phyloP scores from a whole-genome alignment of 2,329 filamentous ascomycete species.

The Neopestalotiopsis rosae region DNA sequence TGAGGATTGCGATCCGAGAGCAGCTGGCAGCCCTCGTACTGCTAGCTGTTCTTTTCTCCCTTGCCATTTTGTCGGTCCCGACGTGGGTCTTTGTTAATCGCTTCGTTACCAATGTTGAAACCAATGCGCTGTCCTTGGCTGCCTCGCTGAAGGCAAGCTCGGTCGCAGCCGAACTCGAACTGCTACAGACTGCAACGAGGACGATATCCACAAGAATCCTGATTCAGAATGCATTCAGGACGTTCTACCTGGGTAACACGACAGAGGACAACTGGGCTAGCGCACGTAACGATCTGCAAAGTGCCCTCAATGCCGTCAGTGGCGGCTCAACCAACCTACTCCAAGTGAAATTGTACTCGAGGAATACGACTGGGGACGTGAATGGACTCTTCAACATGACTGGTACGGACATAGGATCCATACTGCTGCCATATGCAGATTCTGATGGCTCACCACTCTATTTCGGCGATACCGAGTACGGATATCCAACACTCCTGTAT shows the following conservation, averaged over 20 bases:
- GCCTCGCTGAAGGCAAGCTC: constrained; percentile 87
- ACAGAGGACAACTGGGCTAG: constrained; percentile 63
- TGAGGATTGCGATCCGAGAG: constrained; percentile 87
- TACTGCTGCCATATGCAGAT: constrained; percentile 66
- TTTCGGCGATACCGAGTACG: constrained; percentile 67
- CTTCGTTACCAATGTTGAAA: constrained; percentile 57
- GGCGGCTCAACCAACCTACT: constrained; percentile 59
- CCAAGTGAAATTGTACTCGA: constrained; percentile 76
- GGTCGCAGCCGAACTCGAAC: constrained; percentile 76
- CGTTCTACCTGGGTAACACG: constrained; percentile 62
- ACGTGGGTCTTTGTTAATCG: constrained; percentile 66
- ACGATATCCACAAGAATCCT: constrained; percentile 73
- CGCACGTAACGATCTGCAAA: constrained; percentile 69
- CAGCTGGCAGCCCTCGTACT: constrained; percentile 85
- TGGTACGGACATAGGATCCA: constrained; percentile 48
- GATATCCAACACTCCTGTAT: constrained; percentile 75
- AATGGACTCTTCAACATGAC: constrained; percentile 67
- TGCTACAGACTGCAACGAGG: constrained; percentile 76
- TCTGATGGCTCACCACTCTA: constrained; percentile 62
- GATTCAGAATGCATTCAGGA: constrained; percentile 57
- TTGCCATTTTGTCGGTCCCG: constrained; percentile 81
- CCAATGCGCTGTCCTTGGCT: constrained; percentile 73
- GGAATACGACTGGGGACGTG: constrained; percentile 62
- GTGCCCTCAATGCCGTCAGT: constrained; percentile 68
- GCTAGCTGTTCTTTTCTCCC: constrained; percentile 72